Conservation (phyloP, 1,139 yeast species). For the Scheffersomyces titani region DNA sequence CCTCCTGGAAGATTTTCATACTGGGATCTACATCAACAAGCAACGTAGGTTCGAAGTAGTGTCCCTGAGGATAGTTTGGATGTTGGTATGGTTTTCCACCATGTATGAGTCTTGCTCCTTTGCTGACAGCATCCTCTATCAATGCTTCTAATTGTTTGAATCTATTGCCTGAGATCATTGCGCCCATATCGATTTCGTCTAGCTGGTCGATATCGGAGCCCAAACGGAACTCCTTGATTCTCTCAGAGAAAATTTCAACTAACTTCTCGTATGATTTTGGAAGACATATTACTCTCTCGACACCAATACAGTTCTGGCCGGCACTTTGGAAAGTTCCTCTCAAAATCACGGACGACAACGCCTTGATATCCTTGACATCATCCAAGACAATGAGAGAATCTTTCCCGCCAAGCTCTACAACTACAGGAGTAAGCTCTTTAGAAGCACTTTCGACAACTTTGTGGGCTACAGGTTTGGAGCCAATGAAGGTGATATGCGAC, state of each 20-base stretch:
- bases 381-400: slow-evolving; percentile 88
- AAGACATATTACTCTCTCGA: slow-evolving; percentile 85
- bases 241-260: slow-evolving; percentile 52
- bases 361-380: slow-evolving; percentile 56
- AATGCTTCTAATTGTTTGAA: slow-evolving; percentile 66
- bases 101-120: slow-evolving; percentile 76
- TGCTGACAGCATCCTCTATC: slow-evolving; percentile 68
- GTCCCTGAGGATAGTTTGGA: slow-evolving; percentile 94
- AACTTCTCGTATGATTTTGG: slow-evolving; percentile 65
- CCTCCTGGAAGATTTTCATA: slow-evolving; percentile 83
- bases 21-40: slow-evolving; percentile 75
- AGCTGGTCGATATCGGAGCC: slow-evolving; percentile 92
- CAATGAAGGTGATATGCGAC: slow-evolving; percentile 89
- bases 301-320: slow-evolving; percentile 97
- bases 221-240: slow-evolving; percentile 64
- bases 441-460: slow-evolving; percentile 83
- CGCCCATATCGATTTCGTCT: slow-evolving; percentile 93
- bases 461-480: slow-evolving; percentile 92
- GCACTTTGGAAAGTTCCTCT: slow-evolving; percentile 96
- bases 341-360: slow-evolving; percentile 78
- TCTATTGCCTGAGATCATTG: slow-evolving; percentile 80
- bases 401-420: slow-evolving; percentile 94
- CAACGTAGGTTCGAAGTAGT: slow-evolving; percentile 87
- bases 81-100: slow-evolving; percentile 84
- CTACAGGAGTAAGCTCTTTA: slow-evolving; percentile 83